A percentile compares a stretch with the other conserved stretches of the same genome.
phyloP scores from a whole-genome alignment of 1,139 yeast genomes.

The Fermentozyma sake region DNA sequence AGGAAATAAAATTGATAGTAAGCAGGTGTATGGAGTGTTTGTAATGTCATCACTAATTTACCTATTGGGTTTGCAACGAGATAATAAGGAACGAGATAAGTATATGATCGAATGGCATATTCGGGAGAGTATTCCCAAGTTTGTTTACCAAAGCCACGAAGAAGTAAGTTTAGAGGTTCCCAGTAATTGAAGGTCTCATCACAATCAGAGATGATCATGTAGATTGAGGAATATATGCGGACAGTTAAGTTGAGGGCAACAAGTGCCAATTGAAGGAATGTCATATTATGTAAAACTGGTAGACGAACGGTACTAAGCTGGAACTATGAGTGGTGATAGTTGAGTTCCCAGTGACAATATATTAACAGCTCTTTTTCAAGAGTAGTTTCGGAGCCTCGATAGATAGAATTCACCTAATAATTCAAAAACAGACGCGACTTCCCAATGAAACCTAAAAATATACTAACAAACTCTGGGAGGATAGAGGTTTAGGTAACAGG shows the following conservation, averaged over 20 bases:
- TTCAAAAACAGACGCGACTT: too few species aligned
- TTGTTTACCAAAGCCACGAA: slow-evolving; percentile 84
- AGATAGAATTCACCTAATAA: too few species aligned
- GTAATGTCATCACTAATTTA: slow-evolving; percentile 15
- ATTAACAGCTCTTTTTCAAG: too few species aligned
- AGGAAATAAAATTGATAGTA: slow-evolving; percentile 46
- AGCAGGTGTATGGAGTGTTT: slow-evolving; percentile 15
- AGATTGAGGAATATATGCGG: slow-evolving; percentile 45
- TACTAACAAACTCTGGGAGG: too few species aligned
- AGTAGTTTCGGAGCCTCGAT: too few species aligned
- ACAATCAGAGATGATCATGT: slow-evolving; percentile 76
- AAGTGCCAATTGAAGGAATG: slow-evolving; percentile 3
- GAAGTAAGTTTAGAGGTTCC: slow-evolving; percentile 82
- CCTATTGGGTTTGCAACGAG: slow-evolving; percentile 32
- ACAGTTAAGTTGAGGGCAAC: slow-evolving; percentile 26
- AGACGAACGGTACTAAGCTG: too few species aligned
- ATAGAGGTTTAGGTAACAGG: too few species aligned
- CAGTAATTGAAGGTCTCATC: slow-evolving; percentile 79
- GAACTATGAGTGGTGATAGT: too few species aligned
- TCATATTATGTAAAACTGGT: too few species aligned
- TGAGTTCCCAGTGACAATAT: too few species aligned
- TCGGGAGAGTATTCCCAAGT: slow-evolving; percentile 97
- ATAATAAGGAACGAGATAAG: slow-evolving; percentile 58
- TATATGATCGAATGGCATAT: slow-evolving; percentile 83
- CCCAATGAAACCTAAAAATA: too few species aligned